Conservation (phyloP, 345 rosid genomes). For the Erysimum cheiranthoides region DNA sequence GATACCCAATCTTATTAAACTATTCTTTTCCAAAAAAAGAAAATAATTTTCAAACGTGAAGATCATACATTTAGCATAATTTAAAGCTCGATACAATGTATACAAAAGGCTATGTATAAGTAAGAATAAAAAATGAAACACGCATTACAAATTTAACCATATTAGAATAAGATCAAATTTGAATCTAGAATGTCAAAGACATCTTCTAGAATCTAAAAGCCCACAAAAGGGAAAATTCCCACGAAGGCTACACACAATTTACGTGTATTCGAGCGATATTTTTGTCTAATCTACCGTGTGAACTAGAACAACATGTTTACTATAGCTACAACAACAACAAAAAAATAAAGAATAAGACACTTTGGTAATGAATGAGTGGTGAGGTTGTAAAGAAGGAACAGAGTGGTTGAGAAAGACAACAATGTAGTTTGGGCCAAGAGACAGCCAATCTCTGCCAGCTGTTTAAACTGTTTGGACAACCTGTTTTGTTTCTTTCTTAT, state of each 20-base stretch:
- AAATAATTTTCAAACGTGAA: conserved; percentile 20
- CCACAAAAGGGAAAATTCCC: background rate
- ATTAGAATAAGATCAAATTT: background rate
- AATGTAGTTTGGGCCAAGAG: conserved; percentile 24
- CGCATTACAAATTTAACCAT: conserved; percentile 3
- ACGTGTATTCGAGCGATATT: conserved; percentile 9
- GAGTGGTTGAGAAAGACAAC: conserved; percentile 42
- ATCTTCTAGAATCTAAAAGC: conserved; percentile 36
- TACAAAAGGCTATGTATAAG: background rate
- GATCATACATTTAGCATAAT: conserved; percentile 20
- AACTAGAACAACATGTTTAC: conserved; percentile 10
- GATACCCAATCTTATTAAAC: conserved; percentile 18
- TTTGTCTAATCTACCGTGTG: conserved; percentile 30
- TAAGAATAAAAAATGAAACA: background rate
- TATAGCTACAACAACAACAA: background rate
- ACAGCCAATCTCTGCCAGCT: conserved; percentile 42
- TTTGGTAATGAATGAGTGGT: conserved; percentile 36
- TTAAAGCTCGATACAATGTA: conserved; percentile 23
- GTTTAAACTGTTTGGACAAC: conserved; percentile 41
- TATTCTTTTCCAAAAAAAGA: background rate
- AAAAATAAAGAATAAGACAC: background rate
- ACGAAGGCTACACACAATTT: conserved; percentile 5
- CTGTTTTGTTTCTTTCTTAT: conserved; percentile 40
- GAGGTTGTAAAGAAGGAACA: conserved; percentile 44
- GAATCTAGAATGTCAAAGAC: conserved; percentile 26